Conservation (phyloP, 768 basidiomycete genomes). For the Dacryopinax spathularia region DNA sequence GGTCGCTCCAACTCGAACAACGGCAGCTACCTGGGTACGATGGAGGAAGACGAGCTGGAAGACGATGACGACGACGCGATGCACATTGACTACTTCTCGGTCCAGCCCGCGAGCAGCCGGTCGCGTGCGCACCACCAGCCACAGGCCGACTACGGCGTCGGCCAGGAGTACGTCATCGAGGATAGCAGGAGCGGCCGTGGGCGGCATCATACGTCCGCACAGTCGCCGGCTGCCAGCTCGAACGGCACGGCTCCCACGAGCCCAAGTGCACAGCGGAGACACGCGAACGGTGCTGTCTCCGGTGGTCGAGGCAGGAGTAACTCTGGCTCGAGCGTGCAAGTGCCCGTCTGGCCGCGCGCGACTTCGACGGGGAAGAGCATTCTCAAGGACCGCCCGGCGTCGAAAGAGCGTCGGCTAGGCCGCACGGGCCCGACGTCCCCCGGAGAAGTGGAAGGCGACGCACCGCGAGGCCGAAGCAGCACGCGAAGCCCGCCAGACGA, state of each 20-base stretch:
- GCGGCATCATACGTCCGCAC: neutral
- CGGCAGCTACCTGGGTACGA: neutral
- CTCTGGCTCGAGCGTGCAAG: neutral
- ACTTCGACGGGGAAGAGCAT: neutral
- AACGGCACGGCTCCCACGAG: neutral
- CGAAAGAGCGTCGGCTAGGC: neutral
- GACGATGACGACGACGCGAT: slow-evolving; percentile 3
- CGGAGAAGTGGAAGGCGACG: neutral
- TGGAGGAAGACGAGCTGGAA: neutral
- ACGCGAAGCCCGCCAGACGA: neutral
- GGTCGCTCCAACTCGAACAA: neutral
- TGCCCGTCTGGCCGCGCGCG: neutral
- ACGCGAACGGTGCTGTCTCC: slow-evolving; percentile 1
- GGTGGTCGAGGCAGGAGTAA: neutral
- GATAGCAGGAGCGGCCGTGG: neutral
- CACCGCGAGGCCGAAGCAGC: neutral
- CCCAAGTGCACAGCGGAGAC: neutral
- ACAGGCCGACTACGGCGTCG: neutral
- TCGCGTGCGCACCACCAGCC: neutral
- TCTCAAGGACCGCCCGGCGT: neutral
- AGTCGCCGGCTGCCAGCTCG: neutral
- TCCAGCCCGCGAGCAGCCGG: neutral
- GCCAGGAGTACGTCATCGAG: neutral
- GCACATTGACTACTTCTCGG: neutral
- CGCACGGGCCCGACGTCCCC: neutral